Base-by-base conservation (phyloP, 2,329 filamentous ascomycete species). In the Aspergillus ochraceus region DNA sequence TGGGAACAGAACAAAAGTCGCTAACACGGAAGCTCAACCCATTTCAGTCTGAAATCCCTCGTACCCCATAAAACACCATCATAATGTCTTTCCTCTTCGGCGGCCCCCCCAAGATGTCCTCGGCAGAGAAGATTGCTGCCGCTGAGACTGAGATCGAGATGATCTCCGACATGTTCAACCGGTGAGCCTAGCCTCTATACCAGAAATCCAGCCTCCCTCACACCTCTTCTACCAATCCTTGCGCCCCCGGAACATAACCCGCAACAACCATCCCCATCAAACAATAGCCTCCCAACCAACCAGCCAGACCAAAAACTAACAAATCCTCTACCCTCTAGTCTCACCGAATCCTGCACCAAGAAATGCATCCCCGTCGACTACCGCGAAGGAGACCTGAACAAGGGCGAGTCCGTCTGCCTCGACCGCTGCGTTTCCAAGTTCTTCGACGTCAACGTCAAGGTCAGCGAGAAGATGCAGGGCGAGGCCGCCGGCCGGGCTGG, bases 91-190 rank as follows among this genome's bases (percentile, higher is more conserved):
- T 90, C 81, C 85, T 90, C 69, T 89, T 89, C 75, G 86, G 89
- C 75, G 81, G 81, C 59, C 83, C 87, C 68, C 90, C 91, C 64
- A 92, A 97, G 82, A 90, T 93, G 76, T 90, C 92, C 65, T 97
- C 93, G 73, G 93, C 92, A 78, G 91, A 98, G 84, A 99, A 98
- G 86, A 95, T 99, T 77, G 90, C 91, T 71, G 91, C 92, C 71
- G 93, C 96, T 71, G 94, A 99, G 83, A 90, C 92, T 68, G 96
- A 99, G 83, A 92, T 98, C 80, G 95, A 97, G 81, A 93, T 98
- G 84, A 88, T 97, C 70, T 91, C 92, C 64, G 93, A 97, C 79
- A 97, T 98, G 89, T 96, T 97, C 85, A 94, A 92, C 83, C 91
- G 95, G 95, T 98, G 86, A 62, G 78, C 51, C 57, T 30, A 50